Conservation (phyloP, 345 rosid genomes). For the Hypericum perforatum region DNA sequence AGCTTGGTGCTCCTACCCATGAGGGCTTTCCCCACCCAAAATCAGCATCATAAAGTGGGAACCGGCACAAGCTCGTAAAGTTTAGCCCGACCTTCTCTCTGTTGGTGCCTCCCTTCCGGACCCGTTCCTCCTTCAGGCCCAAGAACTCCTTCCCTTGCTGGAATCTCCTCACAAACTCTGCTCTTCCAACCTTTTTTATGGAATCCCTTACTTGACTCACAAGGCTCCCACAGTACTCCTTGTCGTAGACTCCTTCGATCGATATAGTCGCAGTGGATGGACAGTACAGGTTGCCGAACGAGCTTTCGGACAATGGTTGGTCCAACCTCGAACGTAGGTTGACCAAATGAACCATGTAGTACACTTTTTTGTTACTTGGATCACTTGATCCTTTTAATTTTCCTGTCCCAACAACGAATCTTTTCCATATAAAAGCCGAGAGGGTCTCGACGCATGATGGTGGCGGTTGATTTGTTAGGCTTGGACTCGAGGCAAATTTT, state of each 20-base stretch:
- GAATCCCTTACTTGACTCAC: too few relatives aligned
- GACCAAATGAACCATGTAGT: slow-evolving; percentile 26
- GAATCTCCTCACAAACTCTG: too few relatives aligned
- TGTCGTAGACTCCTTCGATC: background rate
- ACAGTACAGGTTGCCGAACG: slow-evolving; percentile 29
- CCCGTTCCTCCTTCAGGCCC: too few relatives aligned
- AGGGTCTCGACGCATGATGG: slow-evolving; percentile 35
- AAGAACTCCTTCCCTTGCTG: too few relatives aligned
- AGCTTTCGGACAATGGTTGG: slow-evolving; percentile 18
- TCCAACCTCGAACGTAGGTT: slow-evolving; percentile 29
- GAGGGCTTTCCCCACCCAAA: slow-evolving; percentile 5
- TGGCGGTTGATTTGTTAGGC: background rate
- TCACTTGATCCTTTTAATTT: slow-evolving; percentile 2
- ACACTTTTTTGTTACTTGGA: too few relatives aligned
- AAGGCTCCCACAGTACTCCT: too few relatives aligned
- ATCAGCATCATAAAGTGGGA: slow-evolving; percentile 1
- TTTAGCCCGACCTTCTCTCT: background rate
- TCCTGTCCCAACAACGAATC: slow-evolving; percentile 23
- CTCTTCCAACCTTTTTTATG: background rate
- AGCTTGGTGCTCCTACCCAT: background rate
- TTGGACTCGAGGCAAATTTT: slow-evolving; percentile 6
- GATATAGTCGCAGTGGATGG: slow-evolving; percentile 8
- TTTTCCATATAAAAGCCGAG: slow-evolving; percentile 35
- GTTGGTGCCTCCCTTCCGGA: too few relatives aligned
- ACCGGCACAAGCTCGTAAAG: background rate